Base-by-base conservation (phyloP, 2,329 filamentous ascomycete species). In the Exophiala spinifera region DNA sequence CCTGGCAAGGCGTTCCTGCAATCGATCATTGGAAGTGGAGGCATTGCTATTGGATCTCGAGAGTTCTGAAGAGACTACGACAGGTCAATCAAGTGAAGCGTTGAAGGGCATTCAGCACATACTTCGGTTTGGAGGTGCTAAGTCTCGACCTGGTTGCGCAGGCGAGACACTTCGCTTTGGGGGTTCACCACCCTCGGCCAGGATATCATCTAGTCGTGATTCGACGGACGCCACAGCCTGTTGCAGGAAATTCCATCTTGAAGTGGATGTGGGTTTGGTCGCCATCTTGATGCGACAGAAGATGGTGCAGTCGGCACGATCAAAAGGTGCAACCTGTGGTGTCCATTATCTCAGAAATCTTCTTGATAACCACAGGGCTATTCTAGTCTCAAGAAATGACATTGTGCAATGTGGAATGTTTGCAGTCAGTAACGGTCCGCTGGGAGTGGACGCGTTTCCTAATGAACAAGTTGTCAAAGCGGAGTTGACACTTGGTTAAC, bases 201-300 rank as follows among this genome's bases (percentile, higher is more conserved):
- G 80, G 55, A 99, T 95, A 46, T 83, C 91, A 70, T 99, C 94
- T 56, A 99, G 81, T 40, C 89, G 85, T 56, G 91, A 95, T 74
- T 99, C 94, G 54, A 99, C 88, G 57, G 91, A 91, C 51, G 91
- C 91, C 57, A 97, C 90, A 60, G 92, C 91, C 72, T 92, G 89
- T 61, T 91, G 88, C 56, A 96, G 80, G 68, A 96, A 87, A 43
- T 86, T 87, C 88, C 88, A 91, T 83, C 81, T 81, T 47, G 81
- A 81, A 57, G 79, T 75, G 62, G 82, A 81, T 57, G 79, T 75
- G 62, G 82, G 62, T 51, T 72, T 60, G 31, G 51, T 49, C 13
- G 55, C 44, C 57, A 60, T 60, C 15, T 34, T 31, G 42, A 20
- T 36, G 36, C 15, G 23, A 36, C 48, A 44, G 13, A 31, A 3